Evolutionary conservation across 129 eudicot genomes (phyloP).

Genomic region (Heracleum sosnowskyi): DNA sequence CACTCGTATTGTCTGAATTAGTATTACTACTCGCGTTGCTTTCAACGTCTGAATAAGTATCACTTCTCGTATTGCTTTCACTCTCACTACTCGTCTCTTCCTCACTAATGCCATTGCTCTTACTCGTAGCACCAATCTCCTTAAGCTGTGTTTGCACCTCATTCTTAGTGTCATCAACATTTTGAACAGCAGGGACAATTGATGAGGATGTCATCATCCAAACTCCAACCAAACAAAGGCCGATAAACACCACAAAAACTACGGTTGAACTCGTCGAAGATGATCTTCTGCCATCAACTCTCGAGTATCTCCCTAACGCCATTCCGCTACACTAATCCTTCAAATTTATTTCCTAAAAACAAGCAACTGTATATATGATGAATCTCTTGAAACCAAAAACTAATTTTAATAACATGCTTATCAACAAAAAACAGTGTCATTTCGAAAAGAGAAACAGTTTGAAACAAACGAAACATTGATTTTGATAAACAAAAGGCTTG

Average conservation of each 20-base stretch:
- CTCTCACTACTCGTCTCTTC: slow-evolving; percentile 21
- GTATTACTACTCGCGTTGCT: too few species aligned
- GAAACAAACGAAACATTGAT: too few species aligned
- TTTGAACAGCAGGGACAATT: slow-evolving; percentile 62
- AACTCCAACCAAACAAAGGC: slow-evolving; percentile 86
- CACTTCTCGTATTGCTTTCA: slow-evolving; percentile 7
- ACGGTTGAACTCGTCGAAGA: slow-evolving; percentile 57
- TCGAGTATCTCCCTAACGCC: slow-evolving; percentile 79
- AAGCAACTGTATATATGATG: too few species aligned
- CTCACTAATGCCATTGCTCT: slow-evolving; percentile 23
- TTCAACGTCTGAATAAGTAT: slow-evolving; percentile 17
- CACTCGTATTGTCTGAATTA: too few species aligned
- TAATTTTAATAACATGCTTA: too few species aligned
- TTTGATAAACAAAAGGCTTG: neutral
- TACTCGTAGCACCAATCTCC: neutral
- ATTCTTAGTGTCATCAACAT: slow-evolving; percentile 20
- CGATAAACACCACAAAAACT: slow-evolving; percentile 81
- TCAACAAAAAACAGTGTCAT: too few species aligned
- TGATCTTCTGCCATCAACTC: slow-evolving; percentile 74
- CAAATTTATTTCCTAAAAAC: neutral
- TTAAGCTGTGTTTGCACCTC: neutral
- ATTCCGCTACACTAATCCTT: slow-evolving; percentile 14
- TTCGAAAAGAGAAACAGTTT: too few species aligned
- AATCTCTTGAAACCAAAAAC: too few species aligned
- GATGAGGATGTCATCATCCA: slow-evolving; percentile 99